Evolutionary conservation across 2,329 filamentous ascomycete genomes (phyloP), one percentile per base, ranked within the genome.

Genomic region (Salinomyces thailandicus): DNA sequence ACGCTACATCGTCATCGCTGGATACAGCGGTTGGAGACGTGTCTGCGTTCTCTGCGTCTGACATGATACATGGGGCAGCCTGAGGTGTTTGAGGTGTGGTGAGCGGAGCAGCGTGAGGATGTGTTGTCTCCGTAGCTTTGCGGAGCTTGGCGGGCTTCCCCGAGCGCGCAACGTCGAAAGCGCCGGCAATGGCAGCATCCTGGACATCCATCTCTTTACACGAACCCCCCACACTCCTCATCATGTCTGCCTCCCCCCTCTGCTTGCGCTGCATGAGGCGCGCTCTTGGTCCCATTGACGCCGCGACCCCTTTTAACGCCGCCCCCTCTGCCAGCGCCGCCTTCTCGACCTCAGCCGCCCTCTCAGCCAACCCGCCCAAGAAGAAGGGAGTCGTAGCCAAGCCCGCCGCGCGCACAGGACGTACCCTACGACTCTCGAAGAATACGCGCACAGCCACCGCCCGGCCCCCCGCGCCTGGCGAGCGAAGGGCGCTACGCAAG

Each of bases 401-500:
- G 22, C 39, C 46, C 29, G 35, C 36, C 20, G 30, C 18, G 28
- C 40, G 45, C 31, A 32, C 46, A 12, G 53, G 53, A 17, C 44
- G 37, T n/a, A 49, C 49, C n/a, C 43, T 57, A 8, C 41, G 47
- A 11, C 39, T 58, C 14, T 37, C 40, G 22, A 57, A 57, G 40
- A 57, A 55, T 33, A 52, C 37, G 30, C 53, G 55, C 18, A 37
- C 40, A 12, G 19, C 43, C 3, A 49, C 37, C 8, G 43, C 45
- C 5, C 44, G 50, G 22, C 55, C 55, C 5, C 53, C 53, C 4
- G 53, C 47, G 9, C 70, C 76, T 3, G 89, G 87, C 47, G 87
- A 95, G 69, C 77, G 87, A 48, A 93, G 86, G 64, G 83, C 84
- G 18, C 69, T 84, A 57, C 79, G 86, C 47, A 94, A 93, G 68